Evolutionary conservation across 2,329 filamentous ascomycete species (phyloP), one percentile per base, ranked within the genome.

Genomic region (Monosporascus sp.): DNA sequence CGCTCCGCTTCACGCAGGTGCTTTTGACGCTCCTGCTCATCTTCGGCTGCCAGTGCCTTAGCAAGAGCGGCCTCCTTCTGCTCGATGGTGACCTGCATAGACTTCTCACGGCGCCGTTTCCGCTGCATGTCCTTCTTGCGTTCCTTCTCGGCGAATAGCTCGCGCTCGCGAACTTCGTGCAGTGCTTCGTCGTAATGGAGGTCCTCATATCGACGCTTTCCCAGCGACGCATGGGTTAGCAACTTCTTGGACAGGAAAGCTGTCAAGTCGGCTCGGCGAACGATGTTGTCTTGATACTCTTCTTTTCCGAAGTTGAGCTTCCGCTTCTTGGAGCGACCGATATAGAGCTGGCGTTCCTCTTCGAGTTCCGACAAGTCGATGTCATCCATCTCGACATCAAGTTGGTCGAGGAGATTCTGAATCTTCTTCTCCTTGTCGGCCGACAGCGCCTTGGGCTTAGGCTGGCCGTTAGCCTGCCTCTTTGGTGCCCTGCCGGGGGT

Each of bases 111-210:
- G 44, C 94, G 87, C 55, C 94, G 85, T 76, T 97, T 99, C 58
- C 94, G 88, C 70, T 99, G 94, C 91, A 99, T 97, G 67, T 99
- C 94, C 76, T 99, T 99, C 78, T 99, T 99, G 60, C 94, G 90
- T 73, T 99, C 94, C 74, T 99, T 99, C 72, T 99, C 94, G 56
- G 93, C 91, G 56, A 88, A 88, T 7, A 97, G 79, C 69, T 97
- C 93, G 60, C 91, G 90, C 57, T 91, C 88, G 60, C 94, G 89
- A 2, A 97, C 93, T 63, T 96, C 88, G 51, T 88, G 83, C 55
- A 93, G 81, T 1, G 94, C 93, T 41, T 88, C 86, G 18, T 89
- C 83, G 66, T 91, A 92, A 68, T 94, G 86, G 46, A 86, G 76
- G 15, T 88, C 80, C 55, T 89, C 84, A 68, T 89, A 97, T 35